Base-by-base conservation (phyloP, 352 stramenopile genomes). In the Pythium apleroticum region DNA sequence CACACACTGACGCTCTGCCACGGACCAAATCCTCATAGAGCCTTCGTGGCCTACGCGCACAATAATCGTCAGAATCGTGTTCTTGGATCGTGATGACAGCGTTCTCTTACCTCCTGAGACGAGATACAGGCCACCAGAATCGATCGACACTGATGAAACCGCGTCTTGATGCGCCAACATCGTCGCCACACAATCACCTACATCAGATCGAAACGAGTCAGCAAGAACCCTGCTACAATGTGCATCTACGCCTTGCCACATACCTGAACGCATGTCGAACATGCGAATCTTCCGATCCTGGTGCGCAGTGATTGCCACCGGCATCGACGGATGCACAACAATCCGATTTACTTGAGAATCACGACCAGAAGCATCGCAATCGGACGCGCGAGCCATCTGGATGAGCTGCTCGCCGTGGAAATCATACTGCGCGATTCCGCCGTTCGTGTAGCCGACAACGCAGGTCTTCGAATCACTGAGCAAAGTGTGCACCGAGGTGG, bases 201-300 rank as follows among this genome's bases (percentile, higher is more conserved):
- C 19, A 63, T 19, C 15, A 15, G 45, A 8, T 10, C 0, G 7
- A 25, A 19, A 43, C 3, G 30, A 25, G 37, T 62, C 28, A 46
- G 55, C 5, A 12, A 12, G 7, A 41, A 17, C 33, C n/a, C n/a
- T n/a, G n/a, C n/a, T n/a, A n/a, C n/a, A n/a, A n/a, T n/a, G n/a
- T n/a, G n/a, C n/a, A n/a, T n/a, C n/a, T n/a, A n/a, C n/a, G n/a
- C n/a, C n/a, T n/a, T n/a, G n/a, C 8, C 25, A 60, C 60, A 17
- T 63, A 87, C 80, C 78, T 69, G 82, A 83, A 54, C 88, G 88
- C 71, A 96, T 84, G 71, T 96, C 88, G 65, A 95, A 96, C 75
- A 96, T 79, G 27, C 88, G 82, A 48, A 96, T 86, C 68, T 92
- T 92, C 27, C 76, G 68, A 62, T 96, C 88, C 65, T 91, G 82